Conservation (phyloP, 805 yeast genomes). For the Starmerella etchellsii region DNA sequence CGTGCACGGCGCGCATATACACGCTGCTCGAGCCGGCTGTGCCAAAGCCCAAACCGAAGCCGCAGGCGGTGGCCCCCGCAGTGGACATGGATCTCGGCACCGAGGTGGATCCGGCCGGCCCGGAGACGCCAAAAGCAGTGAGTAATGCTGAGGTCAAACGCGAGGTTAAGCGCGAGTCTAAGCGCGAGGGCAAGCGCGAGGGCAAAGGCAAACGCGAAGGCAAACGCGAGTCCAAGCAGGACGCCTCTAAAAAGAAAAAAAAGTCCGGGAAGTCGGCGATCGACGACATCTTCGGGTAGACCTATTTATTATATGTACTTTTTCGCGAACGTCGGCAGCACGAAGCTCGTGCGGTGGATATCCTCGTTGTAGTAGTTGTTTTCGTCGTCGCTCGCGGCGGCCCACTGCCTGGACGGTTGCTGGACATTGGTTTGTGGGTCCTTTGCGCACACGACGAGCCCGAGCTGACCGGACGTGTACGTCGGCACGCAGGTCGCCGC, state of each 20-base stretch:
- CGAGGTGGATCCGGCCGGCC: not conserved
- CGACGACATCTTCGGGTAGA: constrained; percentile 60
- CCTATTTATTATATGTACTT: constrained; percentile 26
- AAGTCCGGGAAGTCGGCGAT: constrained; percentile 45
- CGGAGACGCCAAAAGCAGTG: not conserved
- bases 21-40: constrained; percentile 14
- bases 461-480: constrained; percentile 93
- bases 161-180: too few species aligned
- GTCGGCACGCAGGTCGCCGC: constrained; percentile 91
- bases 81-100: not conserved
- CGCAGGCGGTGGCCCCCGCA: not conserved
- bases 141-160: too few species aligned
- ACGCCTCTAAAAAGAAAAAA: constrained; percentile 26
- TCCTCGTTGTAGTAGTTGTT: constrained; percentile 71
- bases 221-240: too few species aligned
- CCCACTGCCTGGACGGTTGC: constrained; percentile 54
- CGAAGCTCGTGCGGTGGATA: constrained; percentile 80
- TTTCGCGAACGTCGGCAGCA: constrained; percentile 84
- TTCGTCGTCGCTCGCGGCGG: constrained; percentile 48
- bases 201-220: not conserved
- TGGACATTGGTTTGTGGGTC: constrained; percentile 50
- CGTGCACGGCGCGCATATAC: constrained; percentile 38
- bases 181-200: not conserved
- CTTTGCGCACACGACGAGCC: constrained; percentile 93
- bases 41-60: not conserved